Evolutionary conservation across 805 yeast species (phyloP).

Genomic region (Yamadazyma tumulicola): DNA sequence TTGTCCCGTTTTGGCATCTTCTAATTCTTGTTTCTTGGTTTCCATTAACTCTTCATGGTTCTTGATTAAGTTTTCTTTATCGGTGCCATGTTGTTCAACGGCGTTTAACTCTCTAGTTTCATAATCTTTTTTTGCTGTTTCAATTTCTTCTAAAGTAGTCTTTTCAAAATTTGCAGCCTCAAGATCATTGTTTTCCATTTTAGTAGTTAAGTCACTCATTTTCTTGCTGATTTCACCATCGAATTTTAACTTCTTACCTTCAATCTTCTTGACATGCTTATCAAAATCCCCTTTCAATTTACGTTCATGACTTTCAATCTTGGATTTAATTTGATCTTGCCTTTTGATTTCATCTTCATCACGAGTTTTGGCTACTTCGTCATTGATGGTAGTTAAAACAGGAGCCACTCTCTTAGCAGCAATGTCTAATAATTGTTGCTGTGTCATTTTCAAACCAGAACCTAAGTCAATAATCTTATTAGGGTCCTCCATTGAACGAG

Average conservation of each 20-base stretch:
- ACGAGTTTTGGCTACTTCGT: conserved; percentile 43
- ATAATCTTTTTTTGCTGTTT: conserved; percentile 42
- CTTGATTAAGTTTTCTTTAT: conserved; percentile 39
- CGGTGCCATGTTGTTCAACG: conserved; percentile 42
- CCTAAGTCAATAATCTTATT: conserved; percentile 50
- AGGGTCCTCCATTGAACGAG: conserved; percentile 45
- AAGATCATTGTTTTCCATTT: conserved; percentile 25
- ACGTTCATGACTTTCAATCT: conserved; percentile 31
- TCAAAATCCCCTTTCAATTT: conserved; percentile 36
- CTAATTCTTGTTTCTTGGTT: conserved; percentile 42
- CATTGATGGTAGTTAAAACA: conserved; percentile 47
- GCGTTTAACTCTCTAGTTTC: conserved; percentile 46
- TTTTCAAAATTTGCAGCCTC: conserved; percentile 37
- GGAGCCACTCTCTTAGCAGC: conserved; percentile 57
- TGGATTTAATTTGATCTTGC: conserved; percentile 35
- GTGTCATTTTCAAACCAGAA: conserved; percentile 51
- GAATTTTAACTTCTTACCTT: conserved; percentile 35
- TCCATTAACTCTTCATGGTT: conserved; percentile 45
- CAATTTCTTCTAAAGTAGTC: conserved; percentile 41
- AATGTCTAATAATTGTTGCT: conserved; percentile 51
- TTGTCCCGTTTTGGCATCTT: conserved; percentile 39
- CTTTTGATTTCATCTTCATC: conserved; percentile 42
- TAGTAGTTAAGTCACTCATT: conserved; percentile 20
- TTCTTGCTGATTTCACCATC: conserved; percentile 39
- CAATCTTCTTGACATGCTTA: conserved; percentile 35